phyloP scores from a whole-genome alignment of 345 rosid species.

The Diplotaxis tenuifolia region DNA sequence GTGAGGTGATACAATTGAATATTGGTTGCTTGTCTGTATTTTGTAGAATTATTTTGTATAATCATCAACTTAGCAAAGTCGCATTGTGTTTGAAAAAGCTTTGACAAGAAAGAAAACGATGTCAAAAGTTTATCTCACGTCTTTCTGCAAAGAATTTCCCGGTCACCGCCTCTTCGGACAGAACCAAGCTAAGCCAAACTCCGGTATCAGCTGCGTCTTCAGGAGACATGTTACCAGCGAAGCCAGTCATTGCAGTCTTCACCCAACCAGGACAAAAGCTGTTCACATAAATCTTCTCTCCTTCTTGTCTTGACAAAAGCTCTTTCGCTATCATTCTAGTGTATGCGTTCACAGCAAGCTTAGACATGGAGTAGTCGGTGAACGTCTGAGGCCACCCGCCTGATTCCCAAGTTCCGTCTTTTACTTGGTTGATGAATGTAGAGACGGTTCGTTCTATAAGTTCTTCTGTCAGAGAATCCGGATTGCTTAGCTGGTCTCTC shows the following conservation, averaged over 20 bases:
- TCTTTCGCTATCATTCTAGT: slow-evolving; percentile 62
- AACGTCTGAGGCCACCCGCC: slow-evolving; percentile 87
- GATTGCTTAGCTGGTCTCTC: slow-evolving; percentile 55
- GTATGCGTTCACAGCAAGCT: slow-evolving; percentile 81
- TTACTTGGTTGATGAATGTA: slow-evolving; percentile 69
- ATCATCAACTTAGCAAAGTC: neutral
- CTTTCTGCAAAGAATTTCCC: slow-evolving; percentile 95
- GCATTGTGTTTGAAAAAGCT: neutral
- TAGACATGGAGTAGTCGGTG: slow-evolving; percentile 83
- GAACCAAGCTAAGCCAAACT: slow-evolving; percentile 78
- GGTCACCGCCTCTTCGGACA: slow-evolving; percentile 57
- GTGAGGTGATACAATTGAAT: slow-evolving; percentile 38
- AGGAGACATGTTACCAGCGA: slow-evolving; percentile 70
- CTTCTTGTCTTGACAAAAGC: slow-evolving; percentile 59
- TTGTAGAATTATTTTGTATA: slow-evolving; percentile 8
- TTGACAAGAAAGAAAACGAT: neutral
- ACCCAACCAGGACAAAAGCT: slow-evolving; percentile 98
- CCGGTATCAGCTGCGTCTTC: slow-evolving; percentile 91
- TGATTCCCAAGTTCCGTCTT: slow-evolving; percentile 64
- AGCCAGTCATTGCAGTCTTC: slow-evolving; percentile 88
- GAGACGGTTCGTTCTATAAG: slow-evolving; percentile 55
- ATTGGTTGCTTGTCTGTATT: slow-evolving; percentile 22
- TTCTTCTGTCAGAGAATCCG: slow-evolving; percentile 65
- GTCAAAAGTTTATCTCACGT: slow-evolving; percentile 70
- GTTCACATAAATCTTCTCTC: slow-evolving; percentile 66